Percentiles rank a stretch among this genome's conserved stretches.
These are phyloP conservation scores for Rhododendron kiyosumense DNA, from an alignment of 148 eudicot genomes.

Conservation along the genomic window DNA sequence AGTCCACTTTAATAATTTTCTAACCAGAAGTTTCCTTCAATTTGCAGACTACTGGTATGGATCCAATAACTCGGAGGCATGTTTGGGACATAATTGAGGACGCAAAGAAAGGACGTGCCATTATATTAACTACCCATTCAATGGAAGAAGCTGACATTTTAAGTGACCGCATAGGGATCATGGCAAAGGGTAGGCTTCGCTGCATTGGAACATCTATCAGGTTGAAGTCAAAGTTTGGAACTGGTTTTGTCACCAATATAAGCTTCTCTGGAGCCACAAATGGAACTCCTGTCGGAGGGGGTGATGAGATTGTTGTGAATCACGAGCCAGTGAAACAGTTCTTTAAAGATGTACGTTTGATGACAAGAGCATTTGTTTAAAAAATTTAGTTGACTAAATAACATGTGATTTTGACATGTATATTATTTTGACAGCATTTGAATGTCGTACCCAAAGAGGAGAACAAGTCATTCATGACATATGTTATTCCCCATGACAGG, in stretches of 20 bases:
- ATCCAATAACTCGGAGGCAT: conserved; percentile 84
- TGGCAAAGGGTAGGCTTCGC: conserved; percentile 96
- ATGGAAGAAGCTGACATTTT: conserved; percentile 96
- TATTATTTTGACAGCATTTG: conserved; percentile 43
- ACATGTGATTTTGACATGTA: not conserved
- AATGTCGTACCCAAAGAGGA: conserved; percentile 72
- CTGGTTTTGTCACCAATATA: conserved; percentile 69
- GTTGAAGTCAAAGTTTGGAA: conserved; percentile 76
- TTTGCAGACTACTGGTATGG: conserved; percentile 90
- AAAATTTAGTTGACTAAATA: not conserved
- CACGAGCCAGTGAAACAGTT: conserved; percentile 61
- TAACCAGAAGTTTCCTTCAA: not conserved
- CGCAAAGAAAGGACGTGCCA: conserved; percentile 77
- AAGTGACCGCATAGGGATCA: conserved; percentile 83
- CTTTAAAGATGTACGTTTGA: conserved; percentile 55
- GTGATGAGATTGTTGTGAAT: conserved; percentile 14
- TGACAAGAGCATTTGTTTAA: not conserved
- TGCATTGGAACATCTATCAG: conserved; percentile 89
- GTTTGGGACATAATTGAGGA: conserved; percentile 94
- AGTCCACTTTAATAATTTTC: not conserved
- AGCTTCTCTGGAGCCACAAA: conserved; percentile 43
- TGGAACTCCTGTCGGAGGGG: conserved; percentile 24
- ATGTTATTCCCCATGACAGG: conserved; percentile 65
- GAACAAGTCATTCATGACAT: conserved; percentile 66
- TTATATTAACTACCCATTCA: conserved; percentile 87